Evolutionary conservation across 176 grass and related monocot genomes (phyloP), one percentile per base, ranked within the genome.

Genomic region (Urochloa ruziziensis): DNA sequence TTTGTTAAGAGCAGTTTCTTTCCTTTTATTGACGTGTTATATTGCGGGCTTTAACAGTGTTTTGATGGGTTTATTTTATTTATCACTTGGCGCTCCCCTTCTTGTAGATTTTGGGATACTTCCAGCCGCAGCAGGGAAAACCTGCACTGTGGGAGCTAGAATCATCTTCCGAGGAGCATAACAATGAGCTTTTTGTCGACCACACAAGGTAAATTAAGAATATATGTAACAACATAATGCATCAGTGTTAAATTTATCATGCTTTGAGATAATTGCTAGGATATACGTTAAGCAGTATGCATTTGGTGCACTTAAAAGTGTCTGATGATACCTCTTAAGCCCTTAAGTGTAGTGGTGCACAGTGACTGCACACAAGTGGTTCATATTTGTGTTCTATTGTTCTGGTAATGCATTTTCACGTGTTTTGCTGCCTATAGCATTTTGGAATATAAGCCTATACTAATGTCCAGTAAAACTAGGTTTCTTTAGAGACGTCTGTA

Each of bases 71-170:
- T 44, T 70, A 6, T 32, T 74, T 23, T 80, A 66, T 36, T 27
- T 86, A 70, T 80, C 44, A 63, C 3, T 58, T 59, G 35, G 24
- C 43, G 60, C 60, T n/a, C 5, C 16, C 33, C 43, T n/a, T 74
- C 5, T 65, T 78, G 49, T 82, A 98, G 96, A 86, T 95, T 98
- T 82, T 98, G 75, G 93, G 96, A 27, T 90, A 98, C 67, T 98
- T 95, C 84, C 88, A 91, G 76, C 92, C 93, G 37, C 82, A 91
- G 72, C 74, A 91, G 21, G 90, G 82, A 82, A 92, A 90, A 59
- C 79, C 88, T 81, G 91, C 93, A 83, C 81, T 95, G 23, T 98
- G 96, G 96, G 93, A 95, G 78, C 84, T 91, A 67, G 96, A 98
- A 62, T 93, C 89, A 62, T 84, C 90, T 92, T 58, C 88, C 14